Evolutionary conservation across 2,329 filamentous ascomycete species (phyloP).

Genomic region (Beauveria sp.): DNA sequence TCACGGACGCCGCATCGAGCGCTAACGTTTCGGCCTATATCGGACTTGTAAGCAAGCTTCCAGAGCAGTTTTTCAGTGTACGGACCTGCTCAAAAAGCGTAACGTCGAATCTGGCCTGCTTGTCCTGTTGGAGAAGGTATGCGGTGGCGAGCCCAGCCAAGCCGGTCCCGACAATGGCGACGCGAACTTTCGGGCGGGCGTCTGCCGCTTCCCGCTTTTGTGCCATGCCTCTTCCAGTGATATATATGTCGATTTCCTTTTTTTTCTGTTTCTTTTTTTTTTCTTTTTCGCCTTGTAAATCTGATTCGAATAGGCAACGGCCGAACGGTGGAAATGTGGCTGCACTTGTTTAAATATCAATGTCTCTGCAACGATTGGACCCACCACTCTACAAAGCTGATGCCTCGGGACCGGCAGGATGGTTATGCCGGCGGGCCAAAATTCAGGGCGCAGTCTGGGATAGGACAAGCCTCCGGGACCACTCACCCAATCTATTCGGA

Average conservation of each 20-base stretch:
- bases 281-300: background rate
- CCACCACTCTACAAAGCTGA: background rate
- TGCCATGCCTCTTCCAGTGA: background rate
- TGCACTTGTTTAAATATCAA: background rate
- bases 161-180: constrained; percentile 31
- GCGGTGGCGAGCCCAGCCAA: constrained; percentile 29
- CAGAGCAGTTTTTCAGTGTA: background rate
- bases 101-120: constrained; percentile 22
- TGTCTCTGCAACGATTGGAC: background rate
- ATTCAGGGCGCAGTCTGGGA: background rate
- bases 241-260: background rate
- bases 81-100: constrained; percentile 30
- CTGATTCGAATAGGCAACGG: background rate
- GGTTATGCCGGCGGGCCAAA: background rate
- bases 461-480: background rate
- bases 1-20: constrained; percentile 31
- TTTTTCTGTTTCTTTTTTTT: background rate
- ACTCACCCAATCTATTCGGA: background rate
- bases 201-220: background rate
- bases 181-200: constrained; percentile 8
- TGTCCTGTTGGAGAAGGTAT: constrained; percentile 26
- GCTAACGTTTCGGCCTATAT: constrained; percentile 25
- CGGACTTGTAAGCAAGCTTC: background rate
- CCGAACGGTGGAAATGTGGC: background rate
- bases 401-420: constrained; percentile 5